Base-by-base conservation (phyloP, 2,329 filamentous ascomycete genomes). In the Chrysoporthe deuterocubensis region DNA sequence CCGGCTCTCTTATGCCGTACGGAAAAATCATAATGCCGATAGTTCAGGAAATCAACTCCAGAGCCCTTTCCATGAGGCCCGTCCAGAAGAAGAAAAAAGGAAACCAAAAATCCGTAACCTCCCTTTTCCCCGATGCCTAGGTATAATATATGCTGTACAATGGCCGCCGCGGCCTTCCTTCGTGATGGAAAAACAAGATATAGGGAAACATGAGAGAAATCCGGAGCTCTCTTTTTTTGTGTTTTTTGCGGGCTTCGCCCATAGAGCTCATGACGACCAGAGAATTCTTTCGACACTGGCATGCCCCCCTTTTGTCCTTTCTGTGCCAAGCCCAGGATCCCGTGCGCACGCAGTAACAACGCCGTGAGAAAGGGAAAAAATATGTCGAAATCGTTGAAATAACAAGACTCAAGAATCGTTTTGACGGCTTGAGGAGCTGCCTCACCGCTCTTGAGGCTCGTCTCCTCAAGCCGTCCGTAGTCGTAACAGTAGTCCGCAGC, bases 141-240 rank as follows among this genome's bases (percentile, higher is more conserved):
- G 54, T 57, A 57, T 57, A 57, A 18, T 40, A 57, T 37, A 40
- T 57, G 54, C 54, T 57, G 54, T 57, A 40, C 32, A 57, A 40
- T 57, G 34, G 34, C 32, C 54, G 26, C 50, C 21, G 26, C 16
- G 50, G 50, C 50, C 14, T 54, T 34, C 50, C 11, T 32, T 54
- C 54, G 54, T n/a, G 8, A 57, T 40, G 8, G 40, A 21, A 42
- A 40, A 21, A 32, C n/a, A 34, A 56, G 26, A 13, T 32, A 13
- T 32, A 56, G 26, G 34, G 4, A 37, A 40, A 58, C n/a, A 54
- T 54, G n/a, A 54, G 9, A 54, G 26, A n/a, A 52, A 14, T n/a
- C 21, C 18, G 48, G 18, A 21, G 16, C 16, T 7, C 18, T 52
- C 48, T 7, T 52, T 26, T 26, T 26, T 26, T 26, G 26, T 26